phyloP scores from a whole-genome alignment of 2,329 filamentous ascomycete genomes.

The Botrytis fragariae region DNA sequence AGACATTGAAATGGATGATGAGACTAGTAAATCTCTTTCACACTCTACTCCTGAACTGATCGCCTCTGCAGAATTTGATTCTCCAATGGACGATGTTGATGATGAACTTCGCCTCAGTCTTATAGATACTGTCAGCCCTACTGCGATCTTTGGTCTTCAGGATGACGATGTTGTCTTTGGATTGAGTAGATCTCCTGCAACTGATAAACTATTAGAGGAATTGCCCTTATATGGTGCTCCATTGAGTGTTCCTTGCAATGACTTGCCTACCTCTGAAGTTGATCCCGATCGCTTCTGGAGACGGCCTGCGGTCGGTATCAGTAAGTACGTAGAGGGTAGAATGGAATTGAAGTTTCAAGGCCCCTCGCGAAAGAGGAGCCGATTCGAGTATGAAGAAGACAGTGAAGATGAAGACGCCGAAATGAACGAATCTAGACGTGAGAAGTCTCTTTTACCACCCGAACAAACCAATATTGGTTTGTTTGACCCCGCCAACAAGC shows the following conservation, averaged over 20 bases:
- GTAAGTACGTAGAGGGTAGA: conserved; percentile 80
- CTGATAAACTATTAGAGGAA: conserved; percentile 75
- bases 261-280: conserved; percentile 55
- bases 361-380: conserved; percentile 71
- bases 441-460: conserved; percentile 54
- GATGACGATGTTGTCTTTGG: conserved; percentile 80
- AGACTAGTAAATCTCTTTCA: conserved; percentile 29
- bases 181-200: conserved; percentile 68
- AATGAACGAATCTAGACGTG: conserved; percentile 30
- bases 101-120: conserved; percentile 37
- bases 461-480: conserved; percentile 77
- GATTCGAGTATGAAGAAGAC: conserved; percentile 79
- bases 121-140: conserved; percentile 58
- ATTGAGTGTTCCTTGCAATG: conserved; percentile 56
- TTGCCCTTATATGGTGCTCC: conserved; percentile 75
- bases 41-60: conserved; percentile 67
- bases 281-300: conserved; percentile 72
- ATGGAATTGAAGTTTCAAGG: conserved; percentile 66
- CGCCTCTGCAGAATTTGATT: conserved; percentile 61
- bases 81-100: conserved; percentile 46
- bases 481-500: conserved; percentile 85
- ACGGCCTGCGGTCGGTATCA: conserved; percentile 75
- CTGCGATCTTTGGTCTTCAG: conserved; percentile 78
- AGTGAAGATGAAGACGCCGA: conserved; percentile 58
- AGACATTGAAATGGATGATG: conserved; percentile 39